Percentiles rank a stretch among this genome's conserved stretches.
Evolutionary conservation across 1,139 yeast genomes (phyloP).

Genomic region (Saccharomyces hybrid): DNA sequence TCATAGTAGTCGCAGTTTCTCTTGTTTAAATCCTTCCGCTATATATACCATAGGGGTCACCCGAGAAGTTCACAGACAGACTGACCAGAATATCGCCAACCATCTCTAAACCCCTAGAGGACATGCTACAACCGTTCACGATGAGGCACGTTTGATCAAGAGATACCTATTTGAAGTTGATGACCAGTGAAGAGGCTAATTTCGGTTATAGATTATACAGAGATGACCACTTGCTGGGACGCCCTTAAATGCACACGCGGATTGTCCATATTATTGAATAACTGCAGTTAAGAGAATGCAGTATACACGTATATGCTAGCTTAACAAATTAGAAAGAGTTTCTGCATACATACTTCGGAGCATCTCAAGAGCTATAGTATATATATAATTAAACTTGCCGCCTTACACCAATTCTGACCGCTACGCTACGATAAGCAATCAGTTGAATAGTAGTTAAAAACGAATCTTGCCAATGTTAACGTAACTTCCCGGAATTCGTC

Average conservation of each 20-base stretch:
- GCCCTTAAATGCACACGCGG: too few species aligned
- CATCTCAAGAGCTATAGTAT: not conserved
- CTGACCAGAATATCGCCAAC: not conserved
- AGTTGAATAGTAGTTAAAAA: too few species aligned
- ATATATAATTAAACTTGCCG: not conserved
- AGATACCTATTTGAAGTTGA: too few species aligned
- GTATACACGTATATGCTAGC: too few species aligned
- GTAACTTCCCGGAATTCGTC: not conserved
- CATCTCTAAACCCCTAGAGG: not conserved
- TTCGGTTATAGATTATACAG: too few species aligned
- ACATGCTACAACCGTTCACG: not conserved
- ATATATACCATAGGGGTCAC: not conserved
- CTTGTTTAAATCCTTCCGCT: not conserved
- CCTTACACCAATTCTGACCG: not conserved
- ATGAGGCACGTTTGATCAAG: too few species aligned
- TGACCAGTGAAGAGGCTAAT: not conserved
- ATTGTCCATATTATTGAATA: too few species aligned
- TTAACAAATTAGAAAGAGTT: too few species aligned
- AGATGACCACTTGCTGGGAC: too few species aligned
- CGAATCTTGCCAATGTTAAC: not conserved
- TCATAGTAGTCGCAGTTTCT: not conserved
- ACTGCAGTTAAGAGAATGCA: too few species aligned
- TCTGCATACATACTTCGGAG: not conserved
- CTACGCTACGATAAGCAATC: not conserved
- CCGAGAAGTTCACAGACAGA: not conserved